phyloP scores from a whole-genome alignment of 805 yeast genomes.

The Candida schatavii region DNA sequence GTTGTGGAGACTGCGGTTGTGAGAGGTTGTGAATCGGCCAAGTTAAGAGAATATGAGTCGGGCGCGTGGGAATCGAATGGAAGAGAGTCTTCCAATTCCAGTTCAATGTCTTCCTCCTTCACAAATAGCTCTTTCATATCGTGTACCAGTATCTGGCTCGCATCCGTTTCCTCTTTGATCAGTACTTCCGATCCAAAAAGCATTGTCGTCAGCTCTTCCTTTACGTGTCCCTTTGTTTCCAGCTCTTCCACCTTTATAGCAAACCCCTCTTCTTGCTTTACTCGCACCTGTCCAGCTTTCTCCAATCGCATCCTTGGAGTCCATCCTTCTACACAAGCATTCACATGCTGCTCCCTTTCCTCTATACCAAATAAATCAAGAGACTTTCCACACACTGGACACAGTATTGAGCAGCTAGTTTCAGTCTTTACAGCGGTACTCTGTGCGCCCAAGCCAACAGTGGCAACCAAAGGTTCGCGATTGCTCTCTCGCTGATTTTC shows the following conservation, averaged over 20 bases:
- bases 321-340: not conserved
- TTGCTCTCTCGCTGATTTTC: too few relatives aligned
- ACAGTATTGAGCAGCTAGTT: conserved; percentile 3
- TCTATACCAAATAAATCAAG: not conserved
- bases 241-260: not conserved
- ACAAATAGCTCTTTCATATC: not conserved
- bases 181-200: too few relatives aligned
- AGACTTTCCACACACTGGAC: not conserved
- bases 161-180: not conserved
- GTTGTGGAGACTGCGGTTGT: too few relatives aligned
- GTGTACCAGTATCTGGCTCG: not conserved
- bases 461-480: too few relatives aligned
- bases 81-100: too few relatives aligned
- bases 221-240: too few relatives aligned
- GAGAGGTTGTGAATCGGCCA: too few relatives aligned
- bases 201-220: too few relatives aligned
- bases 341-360: conserved; percentile 1
- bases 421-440: too few relatives aligned
- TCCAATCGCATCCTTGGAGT: conserved; percentile 2
- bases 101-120: conserved; percentile 1
- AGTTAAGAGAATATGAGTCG: too few relatives aligned
- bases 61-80: too few relatives aligned
- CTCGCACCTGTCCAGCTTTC: not conserved
- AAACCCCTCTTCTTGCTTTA: not conserved
- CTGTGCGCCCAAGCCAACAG: too few relatives aligned